Conservation (phyloP, 805 yeast genomes). For the Diddensiella transvaalensis region DNA sequence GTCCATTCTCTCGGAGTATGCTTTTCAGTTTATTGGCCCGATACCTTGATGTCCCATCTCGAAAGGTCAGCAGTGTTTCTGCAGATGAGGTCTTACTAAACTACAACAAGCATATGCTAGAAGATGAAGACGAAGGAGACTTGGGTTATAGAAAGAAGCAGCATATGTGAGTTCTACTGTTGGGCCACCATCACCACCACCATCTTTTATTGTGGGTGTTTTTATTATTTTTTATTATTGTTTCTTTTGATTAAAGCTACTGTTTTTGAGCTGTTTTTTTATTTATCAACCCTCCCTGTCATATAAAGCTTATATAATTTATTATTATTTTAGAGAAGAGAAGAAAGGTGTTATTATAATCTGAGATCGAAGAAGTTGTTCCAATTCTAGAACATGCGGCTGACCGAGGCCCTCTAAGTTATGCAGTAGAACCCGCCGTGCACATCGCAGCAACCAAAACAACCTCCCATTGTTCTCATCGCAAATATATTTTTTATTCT, state of each 20-base stretch:
- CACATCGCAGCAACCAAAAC: no score
- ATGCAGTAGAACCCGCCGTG: no score
- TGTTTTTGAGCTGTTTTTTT: background rate
- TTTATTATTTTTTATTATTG: background rate
- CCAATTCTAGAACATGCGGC: no score
- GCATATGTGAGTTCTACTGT: background rate
- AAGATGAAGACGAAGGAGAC: conserved; percentile 1
- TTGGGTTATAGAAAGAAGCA: background rate
- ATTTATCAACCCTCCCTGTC: background rate
- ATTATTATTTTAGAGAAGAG: no score
- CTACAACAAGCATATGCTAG: background rate
- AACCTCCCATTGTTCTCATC: no score
- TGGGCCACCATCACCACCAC: background rate
- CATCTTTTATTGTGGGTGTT: background rate
- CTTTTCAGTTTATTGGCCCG: conserved; percentile 59
- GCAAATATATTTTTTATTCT: no score
- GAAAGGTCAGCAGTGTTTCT: background rate
- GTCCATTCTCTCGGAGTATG: conserved; percentile 89
- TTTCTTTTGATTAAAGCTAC: background rate
- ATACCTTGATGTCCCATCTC: conserved; percentile 7
- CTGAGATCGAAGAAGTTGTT: no score
- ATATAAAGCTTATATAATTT: no score
- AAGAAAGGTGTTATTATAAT: no score
- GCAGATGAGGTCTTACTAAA: background rate
- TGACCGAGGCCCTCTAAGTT: no score